Base-by-base conservation (phyloP, 768 basidiomycete genomes). In the Pleurotus citrinopileatus region DNA sequence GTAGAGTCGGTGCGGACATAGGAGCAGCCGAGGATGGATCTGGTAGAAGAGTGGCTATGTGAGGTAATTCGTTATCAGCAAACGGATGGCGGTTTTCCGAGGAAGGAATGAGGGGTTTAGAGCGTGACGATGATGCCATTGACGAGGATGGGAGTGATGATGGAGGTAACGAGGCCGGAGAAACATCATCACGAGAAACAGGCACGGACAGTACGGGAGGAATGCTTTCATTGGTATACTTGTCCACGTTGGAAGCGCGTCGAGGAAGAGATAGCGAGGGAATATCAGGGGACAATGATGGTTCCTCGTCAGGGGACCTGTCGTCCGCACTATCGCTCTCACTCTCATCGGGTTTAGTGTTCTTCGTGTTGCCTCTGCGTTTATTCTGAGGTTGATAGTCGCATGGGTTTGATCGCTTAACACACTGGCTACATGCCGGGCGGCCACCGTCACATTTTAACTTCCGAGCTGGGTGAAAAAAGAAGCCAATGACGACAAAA, bases 371-470 rank as follows among this genome's bases (percentile, higher is more conserved):
- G 42, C 82, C 82, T 50, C 89, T 84, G 29, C 88, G 84, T 67
- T 88, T 91, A 68, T 82, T 83, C 60, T 81, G 84, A 13, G 84
- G 82, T 80, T 83, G 84, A 60, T 92, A 93, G 64, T 91, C 90
- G 67, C 91, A 93, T 13, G 82, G 70, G 60, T 91, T 83, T 43
- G 80, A 80, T 45, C 91, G 83, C 68, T 92, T 91, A 56, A 83
- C 71, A 65, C 91, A 93, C 66, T 93, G 91, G 43, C 82, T 75
- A 65, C 91, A 93, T 12, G 89, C 86, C 6, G 91, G 91, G 45
- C 88, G 82, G 37, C 86, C 87, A 46, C 91, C 91, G 62, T 93
- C 91, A 67, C 91, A 93, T 74, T 92, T 92, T 38, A 93, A 77
- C 72, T 93, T 93, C 56, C 91, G 84, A 46, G 90, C 91, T 92